These are phyloP conservation scores for Volvox carteri DNA, from an alignment of 163 green algal species.

Conservation along the genomic window DNA sequence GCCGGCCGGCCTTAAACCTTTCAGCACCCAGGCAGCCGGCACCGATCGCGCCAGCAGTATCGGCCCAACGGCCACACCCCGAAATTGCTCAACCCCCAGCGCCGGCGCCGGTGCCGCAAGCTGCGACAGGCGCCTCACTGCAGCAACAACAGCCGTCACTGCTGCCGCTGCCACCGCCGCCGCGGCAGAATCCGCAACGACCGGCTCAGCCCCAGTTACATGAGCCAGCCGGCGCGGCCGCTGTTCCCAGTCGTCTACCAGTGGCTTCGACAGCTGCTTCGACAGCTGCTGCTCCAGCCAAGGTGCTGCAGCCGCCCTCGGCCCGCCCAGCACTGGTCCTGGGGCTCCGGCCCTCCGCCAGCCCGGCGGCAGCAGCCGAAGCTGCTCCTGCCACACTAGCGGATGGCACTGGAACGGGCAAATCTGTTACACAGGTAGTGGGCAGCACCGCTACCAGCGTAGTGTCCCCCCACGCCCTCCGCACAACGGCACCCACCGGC, in stretches of 20 bases:
- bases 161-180: neutral
- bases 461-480: neutral
- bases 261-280: no score
- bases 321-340: neutral
- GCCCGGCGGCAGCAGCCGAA: neutral
- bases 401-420: neutral
- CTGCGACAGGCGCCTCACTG: neutral
- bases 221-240: neutral
- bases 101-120: no score
- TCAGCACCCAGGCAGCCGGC: neutral
- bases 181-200: neutral
- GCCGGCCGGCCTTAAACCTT: neutral
- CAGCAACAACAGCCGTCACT: slow-evolving; percentile 2
- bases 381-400: neutral
- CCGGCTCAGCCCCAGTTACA: neutral
- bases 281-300: neutral
- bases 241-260: neutral
- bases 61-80: no score
- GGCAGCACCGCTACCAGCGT: neutral
- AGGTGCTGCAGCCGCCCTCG: neutral
- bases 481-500: neutral
- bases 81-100: no score
- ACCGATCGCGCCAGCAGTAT: no score
- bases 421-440: neutral
- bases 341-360: neutral